Base-by-base conservation (phyloP, 148 eudicot species). In the Pouteria glomerata region DNA sequence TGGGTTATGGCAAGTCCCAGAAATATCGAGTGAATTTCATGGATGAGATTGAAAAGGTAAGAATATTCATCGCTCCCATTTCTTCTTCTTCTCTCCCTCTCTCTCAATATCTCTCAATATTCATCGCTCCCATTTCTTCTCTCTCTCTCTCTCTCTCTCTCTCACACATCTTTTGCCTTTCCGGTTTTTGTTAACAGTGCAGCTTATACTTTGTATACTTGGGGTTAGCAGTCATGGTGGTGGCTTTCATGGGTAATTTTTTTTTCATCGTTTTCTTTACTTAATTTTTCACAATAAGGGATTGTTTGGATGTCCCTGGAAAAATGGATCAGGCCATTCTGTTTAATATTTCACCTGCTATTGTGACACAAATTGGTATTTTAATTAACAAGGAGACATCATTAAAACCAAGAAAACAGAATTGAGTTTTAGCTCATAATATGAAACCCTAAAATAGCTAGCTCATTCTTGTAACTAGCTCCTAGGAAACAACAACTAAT, bases 171-270 rank as follows among this genome's bases (percentile, higher is more conserved):
- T 26, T 23, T 74, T 33, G 59, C 34, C 52, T 63, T 70, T 78
- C 80, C 31, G 64, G 35, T 55, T 55, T 47, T 58, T 33, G 26
- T 2, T 45, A 51, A 68, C 98, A 94, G 98, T 94, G 97, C 76
- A 89, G 98, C 73, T 83, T 91, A 67, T 87, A 85, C 86, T 91
- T 89, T 61, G 97, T 91, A 27, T 86, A 79, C 89, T 77, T 94
- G 89, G 98, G 98, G 73, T 55, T 87, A 65, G 91, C 80, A 66
- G 96, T 91, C 63, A 77, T 87, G 81, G 87, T 81, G 72, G 79
- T 82, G 57, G 98, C 96, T 66, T 94, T 94, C 79, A 81, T 91
- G 97, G 98, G 98, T 94, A 89, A 82, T 58, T 63, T 55, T 33
- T 23, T 42, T 48, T 57, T 13, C n/a, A 78, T 42, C 39, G 31